Conservation (phyloP, 768 basidiomycete genomes). For the Rhizopogon sp. region DNA sequence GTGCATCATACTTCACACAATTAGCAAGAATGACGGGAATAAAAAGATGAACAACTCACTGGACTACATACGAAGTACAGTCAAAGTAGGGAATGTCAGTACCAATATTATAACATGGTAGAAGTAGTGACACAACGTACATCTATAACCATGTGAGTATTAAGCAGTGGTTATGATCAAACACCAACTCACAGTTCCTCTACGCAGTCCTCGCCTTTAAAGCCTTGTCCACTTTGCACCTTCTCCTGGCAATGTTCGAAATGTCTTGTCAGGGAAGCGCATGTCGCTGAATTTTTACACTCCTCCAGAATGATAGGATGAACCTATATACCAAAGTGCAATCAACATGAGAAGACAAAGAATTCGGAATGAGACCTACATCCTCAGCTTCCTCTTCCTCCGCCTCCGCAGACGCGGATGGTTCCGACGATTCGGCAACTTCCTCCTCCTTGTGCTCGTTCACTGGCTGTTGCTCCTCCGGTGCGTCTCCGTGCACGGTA, state of each 20-base stretch:
- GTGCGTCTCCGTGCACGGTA: constrained; percentile 38
- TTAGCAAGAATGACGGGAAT: constrained; percentile 6
- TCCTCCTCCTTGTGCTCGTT: constrained; percentile 20
- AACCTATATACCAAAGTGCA: constrained; percentile 33
- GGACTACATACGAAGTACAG: constrained; percentile 40
- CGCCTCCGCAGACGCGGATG: constrained; percentile 33
- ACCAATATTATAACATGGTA: background rate
- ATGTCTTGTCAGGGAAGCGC: constrained; percentile 68
- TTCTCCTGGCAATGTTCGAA: constrained; percentile 91
- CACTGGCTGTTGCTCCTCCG: constrained; percentile 15
- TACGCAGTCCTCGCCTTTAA: constrained; percentile 88
- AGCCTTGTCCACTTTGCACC: constrained; percentile 75
- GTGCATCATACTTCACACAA: constrained; percentile 73
- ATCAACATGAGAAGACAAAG: background rate
- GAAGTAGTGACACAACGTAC: constrained; percentile 12
- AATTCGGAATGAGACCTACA: constrained; percentile 19
- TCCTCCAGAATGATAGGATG: constrained; percentile 73
- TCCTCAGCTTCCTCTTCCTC: constrained; percentile 39
- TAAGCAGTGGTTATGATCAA: background rate
- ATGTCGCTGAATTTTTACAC: constrained; percentile 62
- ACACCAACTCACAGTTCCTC: constrained; percentile 75
- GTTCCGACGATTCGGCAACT: constrained; percentile 13
- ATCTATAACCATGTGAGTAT: constrained; percentile 11
- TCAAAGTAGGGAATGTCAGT: constrained; percentile 19
- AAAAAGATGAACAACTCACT: constrained; percentile 42